Conservation (phyloP, 139 green algal genomes). For the Chlorella ohadii region DNA sequence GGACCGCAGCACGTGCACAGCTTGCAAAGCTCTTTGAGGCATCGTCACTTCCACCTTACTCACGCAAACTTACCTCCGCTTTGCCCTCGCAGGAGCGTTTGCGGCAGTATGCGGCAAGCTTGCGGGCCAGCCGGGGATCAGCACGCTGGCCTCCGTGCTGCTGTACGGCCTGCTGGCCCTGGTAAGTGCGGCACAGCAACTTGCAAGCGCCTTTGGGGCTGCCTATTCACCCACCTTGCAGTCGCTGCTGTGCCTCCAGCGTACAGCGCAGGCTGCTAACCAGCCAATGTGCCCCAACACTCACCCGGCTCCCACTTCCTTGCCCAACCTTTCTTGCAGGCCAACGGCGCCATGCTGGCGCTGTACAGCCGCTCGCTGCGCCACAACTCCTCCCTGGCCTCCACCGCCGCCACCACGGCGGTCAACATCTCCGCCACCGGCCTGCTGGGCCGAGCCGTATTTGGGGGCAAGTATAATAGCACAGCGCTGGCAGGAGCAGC, state of each 20-base stretch:
- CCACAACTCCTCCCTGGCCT: conserved; percentile 14
- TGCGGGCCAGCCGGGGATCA: neutral
- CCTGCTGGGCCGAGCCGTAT: conserved; percentile 8
- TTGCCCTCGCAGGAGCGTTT: no score
- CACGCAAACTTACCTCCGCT: no score
- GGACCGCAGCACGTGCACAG: neutral
- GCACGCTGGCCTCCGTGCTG: neutral
- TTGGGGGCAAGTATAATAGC: neutral
- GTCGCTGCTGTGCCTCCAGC: no score
- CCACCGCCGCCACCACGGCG: conserved; percentile 13
- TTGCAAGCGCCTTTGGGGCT: no score
- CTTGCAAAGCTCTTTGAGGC: no score
- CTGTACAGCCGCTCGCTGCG: conserved; percentile 15
- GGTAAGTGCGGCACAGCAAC: neutral
- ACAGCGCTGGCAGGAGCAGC: no score
- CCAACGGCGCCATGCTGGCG: conserved; percentile 20
- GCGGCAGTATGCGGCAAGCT: conserved; percentile 34
- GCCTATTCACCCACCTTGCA: no score
- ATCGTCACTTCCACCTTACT: no score
- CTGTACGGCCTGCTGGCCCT: conserved; percentile 19
- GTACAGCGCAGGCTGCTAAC: no score
- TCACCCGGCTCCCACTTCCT: no score
- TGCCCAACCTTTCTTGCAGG: neutral
- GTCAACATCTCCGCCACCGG: conserved; percentile 26
- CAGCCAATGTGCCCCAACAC: no score